These are phyloP conservation scores for Selaginella moellendorffii DNA, from an alignment of 75 land plant species.

Conservation along the genomic window DNA sequence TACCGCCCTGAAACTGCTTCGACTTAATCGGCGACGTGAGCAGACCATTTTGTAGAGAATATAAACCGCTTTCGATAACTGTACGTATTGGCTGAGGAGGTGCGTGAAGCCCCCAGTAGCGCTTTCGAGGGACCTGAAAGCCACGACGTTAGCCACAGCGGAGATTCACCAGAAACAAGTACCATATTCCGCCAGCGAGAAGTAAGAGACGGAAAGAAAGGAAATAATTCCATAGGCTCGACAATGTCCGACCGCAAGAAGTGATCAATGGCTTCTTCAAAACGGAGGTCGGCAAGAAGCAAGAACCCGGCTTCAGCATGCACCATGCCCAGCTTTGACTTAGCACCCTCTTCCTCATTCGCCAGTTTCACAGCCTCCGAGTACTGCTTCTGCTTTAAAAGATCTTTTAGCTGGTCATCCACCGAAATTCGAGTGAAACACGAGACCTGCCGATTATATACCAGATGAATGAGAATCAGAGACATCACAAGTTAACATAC, in stretches of 20 bases:
- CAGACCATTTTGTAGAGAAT: no score
- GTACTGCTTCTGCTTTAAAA: constrained; percentile 66
- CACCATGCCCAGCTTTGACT: constrained; percentile 57
- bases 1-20: no score
- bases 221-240: constrained; percentile 87
- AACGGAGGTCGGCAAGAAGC: constrained; percentile 74
- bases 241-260: constrained; percentile 70
- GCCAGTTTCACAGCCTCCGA: constrained; percentile 61
- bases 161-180: not conserved
- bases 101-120: constrained; percentile 98
- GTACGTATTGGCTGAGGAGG: constrained; percentile 71
- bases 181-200: constrained; percentile 87
- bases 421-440: constrained; percentile 50
- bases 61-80: constrained; percentile 70
- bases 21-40: no score
- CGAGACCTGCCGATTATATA: constrained; percentile 37
- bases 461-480: not conserved
- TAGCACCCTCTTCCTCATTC: constrained; percentile 39
- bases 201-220: constrained; percentile 78
- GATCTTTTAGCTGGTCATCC: constrained; percentile 84
- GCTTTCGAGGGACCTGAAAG: constrained; percentile 72
- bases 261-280: constrained; percentile 79
- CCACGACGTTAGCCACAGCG: no score
- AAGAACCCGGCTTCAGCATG: constrained; percentile 96
- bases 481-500: constrained; percentile 21